phyloP scores from a whole-genome alignment of 192 early-diverging fungal species.

The Oehlia diaphana region DNA sequence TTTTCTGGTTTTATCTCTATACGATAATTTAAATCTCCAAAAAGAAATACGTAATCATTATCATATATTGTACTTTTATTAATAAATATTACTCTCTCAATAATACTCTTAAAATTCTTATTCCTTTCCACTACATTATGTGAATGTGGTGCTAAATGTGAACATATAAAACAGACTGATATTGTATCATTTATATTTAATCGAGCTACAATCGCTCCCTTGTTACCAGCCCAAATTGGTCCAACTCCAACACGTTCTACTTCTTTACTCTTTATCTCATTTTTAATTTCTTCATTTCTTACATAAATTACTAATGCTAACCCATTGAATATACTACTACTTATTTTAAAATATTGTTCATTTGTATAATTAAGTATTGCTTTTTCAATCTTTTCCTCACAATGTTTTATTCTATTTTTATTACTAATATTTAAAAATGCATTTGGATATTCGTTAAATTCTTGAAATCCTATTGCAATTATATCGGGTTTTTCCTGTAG shows the following conservation, averaged over 20 bases:
- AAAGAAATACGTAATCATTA: conserved; percentile 32
- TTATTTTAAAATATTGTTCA: conserved; percentile 36
- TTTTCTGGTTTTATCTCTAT: not conserved
- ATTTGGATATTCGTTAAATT: conserved; percentile 39
- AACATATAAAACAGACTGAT: conserved; percentile 28
- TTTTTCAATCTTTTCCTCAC: conserved; percentile 32
- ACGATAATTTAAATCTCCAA: conserved; percentile 36
- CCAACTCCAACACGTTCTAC: conserved; percentile 38
- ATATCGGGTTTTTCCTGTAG: conserved; percentile 41
- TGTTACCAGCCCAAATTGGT: conserved; percentile 39
- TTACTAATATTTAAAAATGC: conserved; percentile 37
- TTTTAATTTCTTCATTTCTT: conserved; percentile 35
- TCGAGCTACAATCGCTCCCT: conserved; percentile 40
- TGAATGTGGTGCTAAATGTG: conserved; percentile 34
- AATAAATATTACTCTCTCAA: conserved; percentile 23
- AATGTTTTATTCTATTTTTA: conserved; percentile 26
- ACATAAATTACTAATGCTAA: conserved; percentile 41
- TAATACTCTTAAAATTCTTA: conserved; percentile 22
- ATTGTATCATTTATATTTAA: conserved; percentile 27
- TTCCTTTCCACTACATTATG: conserved; percentile 25
- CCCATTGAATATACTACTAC: conserved; percentile 33
- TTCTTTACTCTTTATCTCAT: conserved; percentile 29
- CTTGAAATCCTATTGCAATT: conserved; percentile 46
- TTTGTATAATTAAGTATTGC: conserved; percentile 34
- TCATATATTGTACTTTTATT: conserved; percentile 25